phyloP scores from a whole-genome alignment of 208 protist species.

The Porcisia hertigi region DNA sequence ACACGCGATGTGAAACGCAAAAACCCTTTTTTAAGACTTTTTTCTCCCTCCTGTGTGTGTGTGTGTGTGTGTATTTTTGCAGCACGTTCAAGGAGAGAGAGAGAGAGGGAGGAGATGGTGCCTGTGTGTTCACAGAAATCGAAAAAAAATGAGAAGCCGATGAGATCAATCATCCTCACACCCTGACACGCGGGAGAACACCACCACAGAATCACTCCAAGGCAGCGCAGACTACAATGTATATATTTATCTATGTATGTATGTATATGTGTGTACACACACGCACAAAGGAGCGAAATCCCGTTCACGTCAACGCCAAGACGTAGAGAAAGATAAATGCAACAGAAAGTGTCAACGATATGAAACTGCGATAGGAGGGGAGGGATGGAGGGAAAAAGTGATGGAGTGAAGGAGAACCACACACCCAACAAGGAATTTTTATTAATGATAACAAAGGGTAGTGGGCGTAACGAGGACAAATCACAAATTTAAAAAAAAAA shows the following conservation, averaged over 20 bases:
- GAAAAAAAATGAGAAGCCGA: too few species aligned
- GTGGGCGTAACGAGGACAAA: neutral
- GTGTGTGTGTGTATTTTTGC: too few species aligned
- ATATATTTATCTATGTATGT: neutral
- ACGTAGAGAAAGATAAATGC: neutral
- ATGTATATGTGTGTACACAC: neutral
- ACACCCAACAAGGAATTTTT: neutral
- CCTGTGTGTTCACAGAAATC: too few species aligned
- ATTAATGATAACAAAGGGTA: neutral
- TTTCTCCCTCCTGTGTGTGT: too few species aligned
- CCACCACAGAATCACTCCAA: neutral
- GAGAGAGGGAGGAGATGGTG: too few species aligned
- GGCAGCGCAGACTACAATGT: neutral
- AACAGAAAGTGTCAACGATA: neutral
- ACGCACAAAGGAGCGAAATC: neutral
- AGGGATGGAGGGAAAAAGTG: neutral
- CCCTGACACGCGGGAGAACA: neutral
- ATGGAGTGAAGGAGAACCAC: slow-evolving; percentile 2
- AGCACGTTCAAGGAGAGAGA: too few species aligned
- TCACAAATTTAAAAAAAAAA: too few species aligned
- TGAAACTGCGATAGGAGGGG: too few species aligned
- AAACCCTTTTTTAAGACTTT: too few species aligned
- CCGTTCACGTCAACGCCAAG: too few species aligned
- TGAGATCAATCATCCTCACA: neutral
- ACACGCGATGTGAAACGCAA: too few species aligned